Evolutionary conservation across 306 rosid species (phyloP).

Genomic region (Lupinus albus): DNA sequence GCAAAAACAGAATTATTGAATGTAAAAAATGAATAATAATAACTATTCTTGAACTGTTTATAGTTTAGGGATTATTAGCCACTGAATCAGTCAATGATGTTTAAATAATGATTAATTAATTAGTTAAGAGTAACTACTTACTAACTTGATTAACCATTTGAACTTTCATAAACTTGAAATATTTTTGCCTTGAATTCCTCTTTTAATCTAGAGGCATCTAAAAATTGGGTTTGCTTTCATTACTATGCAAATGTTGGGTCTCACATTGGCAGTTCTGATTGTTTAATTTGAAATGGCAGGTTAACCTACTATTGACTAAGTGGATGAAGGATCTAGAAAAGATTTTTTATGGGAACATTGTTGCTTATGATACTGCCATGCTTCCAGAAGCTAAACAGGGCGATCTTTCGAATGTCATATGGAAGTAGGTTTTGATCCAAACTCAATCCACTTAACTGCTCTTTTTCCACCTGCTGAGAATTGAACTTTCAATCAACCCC

Average conservation of each 20-base stretch:
- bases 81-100: not conserved
- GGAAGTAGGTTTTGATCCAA: conserved; percentile 61
- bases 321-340: conserved; percentile 99
- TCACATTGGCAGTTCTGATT: conserved; percentile 29
- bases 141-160: not conserved
- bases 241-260: conserved; percentile 1
- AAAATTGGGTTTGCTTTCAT: not conserved
- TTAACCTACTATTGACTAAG: conserved; percentile 75
- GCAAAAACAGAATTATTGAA: not conserved
- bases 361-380: conserved; percentile 87
- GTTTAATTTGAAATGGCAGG: conserved; percentile 61
- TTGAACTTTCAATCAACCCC: not conserved
- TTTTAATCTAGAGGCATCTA: conserved; percentile 2
- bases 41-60: too few species aligned
- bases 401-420: conserved; percentile 68
- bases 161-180: not conserved
- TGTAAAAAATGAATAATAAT: not conserved
- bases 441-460: not conserved
- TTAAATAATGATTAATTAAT: not conserved
- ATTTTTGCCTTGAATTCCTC: conserved; percentile 18
- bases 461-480: conserved; percentile 31
- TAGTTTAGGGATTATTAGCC: not conserved
- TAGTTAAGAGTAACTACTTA: not conserved
- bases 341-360: conserved; percentile 86
- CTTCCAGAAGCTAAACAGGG: conserved; percentile 75